Conservation (phyloP, 805 yeast genomes). For the Kuraishia hungarica region DNA sequence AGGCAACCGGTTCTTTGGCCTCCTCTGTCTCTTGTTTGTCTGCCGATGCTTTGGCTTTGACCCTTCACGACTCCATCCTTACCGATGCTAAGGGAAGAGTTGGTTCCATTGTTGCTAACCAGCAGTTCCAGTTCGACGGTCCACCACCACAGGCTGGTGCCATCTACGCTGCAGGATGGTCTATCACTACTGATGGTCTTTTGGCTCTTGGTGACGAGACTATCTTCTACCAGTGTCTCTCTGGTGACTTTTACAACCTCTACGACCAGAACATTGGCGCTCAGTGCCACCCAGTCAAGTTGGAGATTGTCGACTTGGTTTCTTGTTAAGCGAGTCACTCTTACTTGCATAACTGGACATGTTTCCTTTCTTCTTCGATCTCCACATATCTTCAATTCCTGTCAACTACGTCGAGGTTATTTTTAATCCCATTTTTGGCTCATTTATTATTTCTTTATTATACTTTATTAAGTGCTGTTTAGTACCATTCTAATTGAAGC, state of each 20-base stretch:
- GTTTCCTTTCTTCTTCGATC: not conserved
- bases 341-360: not conserved
- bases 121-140: conserved; percentile 60
- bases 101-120: conserved; percentile 53
- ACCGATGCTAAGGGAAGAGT: conserved; percentile 41
- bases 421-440: not conserved
- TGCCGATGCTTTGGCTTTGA: conserved; percentile 33
- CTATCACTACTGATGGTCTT: conserved; percentile 32
- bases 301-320: conserved; percentile 35
- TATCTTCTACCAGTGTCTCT: conserved; percentile 44
- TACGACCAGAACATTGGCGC: conserved; percentile 38
- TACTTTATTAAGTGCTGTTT: not conserved
- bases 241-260: conserved; percentile 50
- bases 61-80: conserved; percentile 31
- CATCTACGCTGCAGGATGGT: conserved; percentile 44
- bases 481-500: not conserved
- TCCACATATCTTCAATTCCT: not conserved
- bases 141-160: conserved; percentile 59
- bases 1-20: conserved; percentile 9
- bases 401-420: not conserved
- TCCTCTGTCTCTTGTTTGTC: conserved; percentile 24
- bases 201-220: conserved; percentile 42
- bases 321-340: conserved; percentile 22
- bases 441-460: not conserved
- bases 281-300: conserved; percentile 37